phyloP scores from a whole-genome alignment of 2,329 filamentous ascomycete genomes.

The Lasiodiplodia citricola region DNA sequence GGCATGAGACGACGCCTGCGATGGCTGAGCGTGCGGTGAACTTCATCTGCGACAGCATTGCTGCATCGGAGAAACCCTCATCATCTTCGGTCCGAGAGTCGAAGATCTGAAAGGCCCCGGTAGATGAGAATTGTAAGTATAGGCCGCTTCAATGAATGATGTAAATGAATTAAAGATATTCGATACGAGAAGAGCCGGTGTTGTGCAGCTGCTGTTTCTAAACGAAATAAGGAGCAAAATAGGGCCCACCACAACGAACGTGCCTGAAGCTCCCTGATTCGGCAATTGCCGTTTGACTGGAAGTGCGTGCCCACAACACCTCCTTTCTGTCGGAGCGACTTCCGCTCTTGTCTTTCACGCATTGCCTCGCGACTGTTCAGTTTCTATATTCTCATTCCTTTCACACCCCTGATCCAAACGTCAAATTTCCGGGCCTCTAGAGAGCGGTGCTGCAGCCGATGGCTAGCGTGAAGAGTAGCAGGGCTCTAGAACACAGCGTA shows the following conservation, averaged over 20 bases:
- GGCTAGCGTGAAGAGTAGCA: no score
- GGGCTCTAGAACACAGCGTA: no score
- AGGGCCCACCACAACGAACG: neutral
- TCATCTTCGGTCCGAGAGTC: conserved; percentile 19
- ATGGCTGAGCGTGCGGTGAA: conserved; percentile 71
- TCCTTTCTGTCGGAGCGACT: neutral
- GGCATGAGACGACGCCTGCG: conserved; percentile 69
- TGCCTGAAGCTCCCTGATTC: neutral
- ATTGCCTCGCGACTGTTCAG: neutral
- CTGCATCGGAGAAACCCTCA: conserved; percentile 27
- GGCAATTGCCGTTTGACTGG: neutral
- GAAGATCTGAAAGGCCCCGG: conserved; percentile 9
- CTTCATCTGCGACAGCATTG: conserved; percentile 61
- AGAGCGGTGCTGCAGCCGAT: no score
- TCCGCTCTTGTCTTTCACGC: neutral
- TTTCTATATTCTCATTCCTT: neutral
- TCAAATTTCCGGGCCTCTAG: neutral
- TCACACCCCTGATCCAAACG: neutral
- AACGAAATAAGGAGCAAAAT: conserved; percentile 18
- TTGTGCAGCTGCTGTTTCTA: neutral
- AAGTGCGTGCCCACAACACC: neutral
- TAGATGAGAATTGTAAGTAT: conserved; percentile 1
- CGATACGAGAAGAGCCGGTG: neutral
- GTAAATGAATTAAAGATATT: neutral
- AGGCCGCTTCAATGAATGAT: neutral